Evolutionary conservation across 2,329 filamentous ascomycete species (phyloP).

Genomic region (Diaporthe longicolla): DNA sequence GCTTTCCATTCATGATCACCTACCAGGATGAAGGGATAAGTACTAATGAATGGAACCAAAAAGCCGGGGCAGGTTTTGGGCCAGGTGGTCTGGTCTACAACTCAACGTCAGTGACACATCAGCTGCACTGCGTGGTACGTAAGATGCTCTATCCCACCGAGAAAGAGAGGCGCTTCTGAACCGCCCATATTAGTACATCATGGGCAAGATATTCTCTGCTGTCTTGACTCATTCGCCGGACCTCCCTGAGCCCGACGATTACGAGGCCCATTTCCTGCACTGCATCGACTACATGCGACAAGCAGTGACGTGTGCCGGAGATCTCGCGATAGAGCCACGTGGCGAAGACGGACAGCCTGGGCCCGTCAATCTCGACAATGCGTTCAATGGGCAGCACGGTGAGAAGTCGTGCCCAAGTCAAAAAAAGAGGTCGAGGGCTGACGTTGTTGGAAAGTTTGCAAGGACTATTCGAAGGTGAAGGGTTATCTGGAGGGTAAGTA

Average conservation of each 20-base stretch:
- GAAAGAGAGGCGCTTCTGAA: neutral
- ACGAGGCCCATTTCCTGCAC: conserved; percentile 56
- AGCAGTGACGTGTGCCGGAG: conserved; percentile 47
- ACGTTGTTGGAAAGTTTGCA: conserved; percentile 43
- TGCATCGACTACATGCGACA: conserved; percentile 50
- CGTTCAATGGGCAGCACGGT: conserved; percentile 47
- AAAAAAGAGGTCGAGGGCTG: neutral
- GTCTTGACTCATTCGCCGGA: conserved; percentile 43
- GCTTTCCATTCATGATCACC: too few species aligned
- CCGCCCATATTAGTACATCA: conserved; percentile 49
- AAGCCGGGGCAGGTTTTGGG: conserved; percentile 35
- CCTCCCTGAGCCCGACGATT: conserved; percentile 44
- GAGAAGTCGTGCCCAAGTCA: conserved; percentile 8
- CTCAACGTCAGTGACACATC: conserved; percentile 58
- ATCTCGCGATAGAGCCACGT: conserved; percentile 48
- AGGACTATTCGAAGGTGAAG: conserved; percentile 46
- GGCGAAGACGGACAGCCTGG: conserved; percentile 45
- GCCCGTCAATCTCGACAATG: conserved; percentile 45
- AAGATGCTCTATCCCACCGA: neutral
- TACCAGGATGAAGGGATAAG: too few species aligned
- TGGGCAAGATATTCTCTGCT: conserved; percentile 51
- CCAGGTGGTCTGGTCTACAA: conserved; percentile 51
- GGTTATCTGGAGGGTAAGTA: conserved; percentile 45
- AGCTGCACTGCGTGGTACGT: conserved; percentile 57
- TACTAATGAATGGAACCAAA: neutral